A percentile compares a stretch with the other conserved stretches of the same genome.
Evolutionary conservation across 148 eudicot genomes (phyloP).

Genomic region (Rhododendron henanense): DNA sequence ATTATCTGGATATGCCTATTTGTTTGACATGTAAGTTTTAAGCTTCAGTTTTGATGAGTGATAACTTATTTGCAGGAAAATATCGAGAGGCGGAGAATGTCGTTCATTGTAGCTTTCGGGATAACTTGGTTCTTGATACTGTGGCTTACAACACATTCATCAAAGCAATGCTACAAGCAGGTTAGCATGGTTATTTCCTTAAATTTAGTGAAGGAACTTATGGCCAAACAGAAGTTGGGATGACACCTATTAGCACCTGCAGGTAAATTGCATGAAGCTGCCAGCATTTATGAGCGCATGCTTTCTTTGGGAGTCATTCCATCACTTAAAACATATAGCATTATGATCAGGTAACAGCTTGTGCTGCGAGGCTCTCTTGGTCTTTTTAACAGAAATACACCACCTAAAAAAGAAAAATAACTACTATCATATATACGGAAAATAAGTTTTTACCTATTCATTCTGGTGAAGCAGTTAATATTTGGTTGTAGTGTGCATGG

Average conservation of each 20-base stretch:
- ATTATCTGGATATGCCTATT: background rate
- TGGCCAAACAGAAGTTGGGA: background rate
- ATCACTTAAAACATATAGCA: conserved; percentile 80
- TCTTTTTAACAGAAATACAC: background rate
- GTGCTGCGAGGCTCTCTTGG: background rate
- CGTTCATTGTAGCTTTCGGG: conserved; percentile 39
- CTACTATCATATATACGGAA: background rate
- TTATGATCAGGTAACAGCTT: conserved; percentile 72
- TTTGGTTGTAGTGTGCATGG: conserved; percentile 70
- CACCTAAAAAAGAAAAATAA: background rate
- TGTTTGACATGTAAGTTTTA: background rate
- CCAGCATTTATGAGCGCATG: conserved; percentile 70
- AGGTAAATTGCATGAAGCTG: conserved; percentile 72
- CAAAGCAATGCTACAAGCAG: conserved; percentile 91
- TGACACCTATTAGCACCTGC: conserved; percentile 17
- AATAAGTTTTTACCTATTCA: background rate
- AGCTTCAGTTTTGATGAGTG: conserved; percentile 5
- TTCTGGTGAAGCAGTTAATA: conserved; percentile 11
- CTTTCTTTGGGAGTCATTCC: conserved; percentile 51
- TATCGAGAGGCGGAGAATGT: conserved; percentile 59
- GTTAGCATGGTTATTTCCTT: conserved; percentile 28
- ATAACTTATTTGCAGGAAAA: conserved; percentile 43
- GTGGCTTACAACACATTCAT: conserved; percentile 80
- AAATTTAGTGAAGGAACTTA: background rate
- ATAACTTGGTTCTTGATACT: conserved; percentile 64